Conservation (phyloP, 2,329 filamentous ascomycete species). For the Phaeoacremonium minimum region DNA sequence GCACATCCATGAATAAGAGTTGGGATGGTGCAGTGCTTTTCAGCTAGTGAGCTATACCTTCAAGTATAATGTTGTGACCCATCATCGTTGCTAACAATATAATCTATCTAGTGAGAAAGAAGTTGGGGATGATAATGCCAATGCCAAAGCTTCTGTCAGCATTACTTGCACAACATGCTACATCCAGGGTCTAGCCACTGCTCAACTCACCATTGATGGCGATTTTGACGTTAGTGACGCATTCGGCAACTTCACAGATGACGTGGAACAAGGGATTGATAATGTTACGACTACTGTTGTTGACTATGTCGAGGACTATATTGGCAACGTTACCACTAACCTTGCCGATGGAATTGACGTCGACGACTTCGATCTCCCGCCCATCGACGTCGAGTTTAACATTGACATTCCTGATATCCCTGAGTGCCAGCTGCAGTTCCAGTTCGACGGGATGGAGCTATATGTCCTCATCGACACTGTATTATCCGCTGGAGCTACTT, state of each 20-base stretch:
- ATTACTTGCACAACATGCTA: slow-evolving; percentile 46
- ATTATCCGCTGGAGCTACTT: slow-evolving; percentile 34
- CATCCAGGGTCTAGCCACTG: slow-evolving; percentile 39
- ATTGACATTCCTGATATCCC: slow-evolving; percentile 37
- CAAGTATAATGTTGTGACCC: background rate
- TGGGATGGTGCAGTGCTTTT: slow-evolving; percentile 33
- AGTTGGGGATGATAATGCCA: slow-evolving; percentile 11
- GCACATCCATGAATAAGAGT: slow-evolving; percentile 29
- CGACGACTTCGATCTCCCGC: slow-evolving; percentile 26
- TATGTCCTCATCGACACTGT: slow-evolving; percentile 42
- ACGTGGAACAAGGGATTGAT: slow-evolving; percentile 23
- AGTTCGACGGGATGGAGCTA: slow-evolving; percentile 47
- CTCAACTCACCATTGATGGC: slow-evolving; percentile 33
- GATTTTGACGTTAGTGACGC: slow-evolving; percentile 32
- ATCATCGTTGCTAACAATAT: background rate
- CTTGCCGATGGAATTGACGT: slow-evolving; percentile 19
- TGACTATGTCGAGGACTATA: slow-evolving; percentile 4
- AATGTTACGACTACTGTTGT: slow-evolving; percentile 22
- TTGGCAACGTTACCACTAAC: slow-evolving; percentile 23
- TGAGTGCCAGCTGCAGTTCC: slow-evolving; percentile 34
- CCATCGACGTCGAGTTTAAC: slow-evolving; percentile 36
- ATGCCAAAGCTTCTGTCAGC: slow-evolving; percentile 23
- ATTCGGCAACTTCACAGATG: slow-evolving; percentile 24
- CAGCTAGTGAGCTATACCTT: slow-evolving; percentile 17
- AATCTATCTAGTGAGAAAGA: slow-evolving; percentile 1